Percentiles rank a stretch among this genome's conserved stretches.
These are phyloP conservation scores for Ustilago bromivora DNA, from an alignment of 1,284 basidiomycete genomes.

Conservation along the genomic window DNA sequence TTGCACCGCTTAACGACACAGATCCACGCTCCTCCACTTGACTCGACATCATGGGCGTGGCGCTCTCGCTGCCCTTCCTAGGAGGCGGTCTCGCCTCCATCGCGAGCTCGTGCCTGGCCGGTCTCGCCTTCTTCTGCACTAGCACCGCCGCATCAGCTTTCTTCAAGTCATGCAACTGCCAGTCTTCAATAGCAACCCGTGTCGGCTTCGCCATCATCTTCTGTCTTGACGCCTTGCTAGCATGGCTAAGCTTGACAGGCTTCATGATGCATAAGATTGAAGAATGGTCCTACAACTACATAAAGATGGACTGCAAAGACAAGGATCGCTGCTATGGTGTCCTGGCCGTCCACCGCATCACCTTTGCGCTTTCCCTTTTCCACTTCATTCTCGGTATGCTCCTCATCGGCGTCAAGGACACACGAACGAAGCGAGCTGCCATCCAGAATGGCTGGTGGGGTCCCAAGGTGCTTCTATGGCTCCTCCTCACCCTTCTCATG, in stretches of 20 bases:
- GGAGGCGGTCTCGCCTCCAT: slow-evolving; percentile 80
- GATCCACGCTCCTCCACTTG: background rate
- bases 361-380: slow-evolving; percentile 91
- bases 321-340: slow-evolving; percentile 93
- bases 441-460: slow-evolving; percentile 99
- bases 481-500: slow-evolving; percentile 80
- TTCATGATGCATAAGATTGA: slow-evolving; percentile 88
- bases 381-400: slow-evolving; percentile 83
- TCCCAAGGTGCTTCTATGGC: slow-evolving; percentile 89
- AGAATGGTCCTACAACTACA: slow-evolving; percentile 93
- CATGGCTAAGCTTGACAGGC: slow-evolving; percentile 94
- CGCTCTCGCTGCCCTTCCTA: slow-evolving; percentile 87
- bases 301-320: slow-evolving; percentile 95
- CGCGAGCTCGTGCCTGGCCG: slow-evolving; percentile 67
- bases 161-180: slow-evolving; percentile 98
- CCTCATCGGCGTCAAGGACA: slow-evolving; percentile 88
- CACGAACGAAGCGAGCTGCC: slow-evolving; percentile 87
- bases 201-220: slow-evolving; percentile 98
- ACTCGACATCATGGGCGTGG: slow-evolving; percentile 77
- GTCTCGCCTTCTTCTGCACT: slow-evolving; percentile 73
- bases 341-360: slow-evolving; percentile 96
- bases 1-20: background rate
- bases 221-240: slow-evolving; percentile 92
- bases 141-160: slow-evolving; percentile 94
- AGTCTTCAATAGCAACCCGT: slow-evolving; percentile 96